A percentile compares a stretch with the other conserved stretches of the same genome.
Conservation (phyloP, 176 grass and related monocot species). For the Cocos nucifera region DNA sequence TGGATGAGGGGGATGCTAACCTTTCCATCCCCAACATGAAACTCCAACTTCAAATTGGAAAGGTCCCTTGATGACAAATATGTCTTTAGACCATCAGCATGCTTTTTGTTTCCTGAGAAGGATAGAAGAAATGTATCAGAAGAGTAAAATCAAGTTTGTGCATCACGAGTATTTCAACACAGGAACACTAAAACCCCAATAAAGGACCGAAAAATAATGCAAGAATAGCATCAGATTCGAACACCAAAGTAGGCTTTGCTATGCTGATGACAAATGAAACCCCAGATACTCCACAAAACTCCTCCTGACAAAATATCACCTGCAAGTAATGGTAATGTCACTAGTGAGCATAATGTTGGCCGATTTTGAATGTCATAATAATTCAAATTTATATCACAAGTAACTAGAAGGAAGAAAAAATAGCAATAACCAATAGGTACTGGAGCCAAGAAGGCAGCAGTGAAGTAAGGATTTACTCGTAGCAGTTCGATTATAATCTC, state of each 20-base stretch:
- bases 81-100: conserved; percentile 43
- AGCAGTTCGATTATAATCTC: too few species aligned
- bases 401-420: too few species aligned
- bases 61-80: conserved; percentile 64
- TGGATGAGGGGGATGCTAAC: conserved; percentile 25
- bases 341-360: background rate
- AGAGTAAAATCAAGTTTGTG: background rate
- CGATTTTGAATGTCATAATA: conserved; percentile 1
- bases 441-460: too few species aligned
- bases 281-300: conserved; percentile 33
- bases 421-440: too few species aligned
- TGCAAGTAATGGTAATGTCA: conserved; percentile 24
- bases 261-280: conserved; percentile 49
- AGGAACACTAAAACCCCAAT: background rate
- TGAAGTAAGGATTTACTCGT: too few species aligned
- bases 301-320: conserved; percentile 42
- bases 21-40: conserved; percentile 66
- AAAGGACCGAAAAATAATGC: conserved; percentile 26
- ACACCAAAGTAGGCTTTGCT: conserved; percentile 32
- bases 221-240: conserved; percentile 22
- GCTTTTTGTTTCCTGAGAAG: conserved; percentile 47
- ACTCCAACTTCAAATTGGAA: conserved; percentile 59
- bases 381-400: background rate
- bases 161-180: too few species aligned
- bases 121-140: background rate